Percentiles rank a stretch among this genome's conserved stretches.
phyloP scores from a whole-genome alignment of 1,284 basidiomycete genomes.

The Thecaphora frezii region DNA sequence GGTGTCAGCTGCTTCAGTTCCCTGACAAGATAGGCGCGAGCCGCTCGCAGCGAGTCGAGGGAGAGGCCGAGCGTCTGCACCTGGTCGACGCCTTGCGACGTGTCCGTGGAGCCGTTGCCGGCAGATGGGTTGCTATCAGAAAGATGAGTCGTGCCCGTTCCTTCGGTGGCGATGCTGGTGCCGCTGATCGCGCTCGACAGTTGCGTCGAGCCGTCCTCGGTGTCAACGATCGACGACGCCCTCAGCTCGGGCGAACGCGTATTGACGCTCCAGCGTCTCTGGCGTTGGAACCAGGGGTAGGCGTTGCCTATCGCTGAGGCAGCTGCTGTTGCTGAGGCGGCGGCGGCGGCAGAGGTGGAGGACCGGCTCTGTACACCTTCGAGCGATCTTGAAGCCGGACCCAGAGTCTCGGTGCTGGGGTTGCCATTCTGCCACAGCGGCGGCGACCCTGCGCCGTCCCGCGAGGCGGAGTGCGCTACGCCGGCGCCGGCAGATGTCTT shows the following conservation, averaged over 20 bases:
- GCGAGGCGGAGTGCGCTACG: conserved; percentile 11
- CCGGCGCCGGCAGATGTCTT: conserved; percentile 16
- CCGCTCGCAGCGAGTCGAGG: conserved; percentile 37
- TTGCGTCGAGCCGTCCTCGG: conserved; percentile 9
- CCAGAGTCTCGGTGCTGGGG: conserved; percentile 30
- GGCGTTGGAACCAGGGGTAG: conserved; percentile 2
- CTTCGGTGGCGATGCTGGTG: conserved; percentile 20
- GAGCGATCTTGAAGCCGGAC: too few relatives aligned
- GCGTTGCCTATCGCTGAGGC: background rate
- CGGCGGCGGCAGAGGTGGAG: too few relatives aligned
- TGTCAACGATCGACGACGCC: background rate
- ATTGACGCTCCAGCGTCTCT: conserved; percentile 4
- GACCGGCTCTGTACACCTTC: too few relatives aligned
- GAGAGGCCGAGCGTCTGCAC: conserved; percentile 23
- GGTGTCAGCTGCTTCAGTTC: conserved; percentile 24
- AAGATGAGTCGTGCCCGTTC: conserved; percentile 20
- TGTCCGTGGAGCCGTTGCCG: conserved; percentile 13
- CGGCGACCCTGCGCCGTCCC: background rate
- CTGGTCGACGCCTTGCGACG: conserved; percentile 32
- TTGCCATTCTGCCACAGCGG: conserved; percentile 18
- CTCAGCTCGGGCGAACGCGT: background rate
- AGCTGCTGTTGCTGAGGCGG: background rate
- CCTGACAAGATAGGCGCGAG: conserved; percentile 31
- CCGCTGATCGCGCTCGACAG: conserved; percentile 17
- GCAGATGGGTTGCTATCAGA: conserved; percentile 20